These are phyloP conservation scores for Arthrocladium fulminans DNA, from an alignment of 2,329 filamentous ascomycete genomes.

Conservation along the genomic window DNA sequence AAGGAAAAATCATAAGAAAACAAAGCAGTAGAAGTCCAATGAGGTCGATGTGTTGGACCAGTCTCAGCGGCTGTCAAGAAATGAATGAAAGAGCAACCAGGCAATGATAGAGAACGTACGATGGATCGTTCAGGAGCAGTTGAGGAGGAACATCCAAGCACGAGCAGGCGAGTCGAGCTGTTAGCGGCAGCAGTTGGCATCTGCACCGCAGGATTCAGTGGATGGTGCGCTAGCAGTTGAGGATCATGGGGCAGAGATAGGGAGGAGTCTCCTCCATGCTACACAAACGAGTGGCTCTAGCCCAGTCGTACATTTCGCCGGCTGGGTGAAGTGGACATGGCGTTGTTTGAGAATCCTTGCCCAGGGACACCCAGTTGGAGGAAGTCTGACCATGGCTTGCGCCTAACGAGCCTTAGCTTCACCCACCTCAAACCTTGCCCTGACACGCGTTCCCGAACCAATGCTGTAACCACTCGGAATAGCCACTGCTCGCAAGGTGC, in stretches of 20 bases:
- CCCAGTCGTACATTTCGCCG: background rate
- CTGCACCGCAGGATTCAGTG: constrained; percentile 1
- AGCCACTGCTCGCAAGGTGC: too few relatives aligned
- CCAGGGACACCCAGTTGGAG: background rate
- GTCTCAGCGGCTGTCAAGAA: constrained; percentile 3
- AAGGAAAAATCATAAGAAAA: constrained; percentile 10
- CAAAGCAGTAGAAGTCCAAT: constrained; percentile 15
- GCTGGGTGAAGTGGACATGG: background rate
- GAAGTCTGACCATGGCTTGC: background rate
- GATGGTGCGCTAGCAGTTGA: background rate
- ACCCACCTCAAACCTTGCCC: too few relatives aligned
- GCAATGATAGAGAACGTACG: background rate
- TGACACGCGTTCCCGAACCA: too few relatives aligned
- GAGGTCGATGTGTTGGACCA: background rate
- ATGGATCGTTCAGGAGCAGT: constrained; percentile 4
- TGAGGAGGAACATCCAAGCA: background rate
- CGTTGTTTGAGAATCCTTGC: constrained; percentile 6
- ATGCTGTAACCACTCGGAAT: too few relatives aligned
- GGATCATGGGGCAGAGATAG: background rate
- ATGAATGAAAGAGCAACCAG: constrained; percentile 6
- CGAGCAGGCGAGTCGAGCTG: background rate
- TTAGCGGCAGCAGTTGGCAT: background rate
- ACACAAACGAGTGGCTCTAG: background rate
- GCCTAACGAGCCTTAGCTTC: background rate
- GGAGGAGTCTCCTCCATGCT: background rate